These are phyloP conservation scores for Dichomitus squalens DNA, from an alignment of 1,284 basidiomycete species.

Conservation along the genomic window DNA sequence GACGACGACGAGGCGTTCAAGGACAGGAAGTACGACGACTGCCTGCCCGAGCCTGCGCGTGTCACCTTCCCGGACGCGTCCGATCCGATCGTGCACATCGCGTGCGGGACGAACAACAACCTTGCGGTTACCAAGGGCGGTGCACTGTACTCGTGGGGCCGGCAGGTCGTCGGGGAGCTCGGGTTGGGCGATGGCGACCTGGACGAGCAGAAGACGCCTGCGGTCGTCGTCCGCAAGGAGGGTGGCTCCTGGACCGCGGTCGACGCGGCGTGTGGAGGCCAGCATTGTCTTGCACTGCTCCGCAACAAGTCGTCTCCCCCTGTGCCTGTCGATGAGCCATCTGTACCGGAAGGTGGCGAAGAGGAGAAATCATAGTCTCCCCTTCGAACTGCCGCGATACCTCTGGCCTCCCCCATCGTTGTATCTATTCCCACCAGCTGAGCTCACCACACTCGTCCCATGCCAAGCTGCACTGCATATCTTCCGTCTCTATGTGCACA, in stretches of 20 bases:
- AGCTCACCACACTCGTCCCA: conserved; percentile 3
- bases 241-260: conserved; percentile 68
- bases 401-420: conserved; percentile 7
- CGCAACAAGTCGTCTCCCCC: conserved; percentile 38
- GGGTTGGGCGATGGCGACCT: conserved; percentile 43
- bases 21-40: conserved; percentile 52
- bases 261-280: conserved; percentile 67
- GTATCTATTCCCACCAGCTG: conserved; percentile 13
- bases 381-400: conserved; percentile 10
- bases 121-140: conserved; percentile 81
- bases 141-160: conserved; percentile 86
- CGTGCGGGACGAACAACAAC: conserved; percentile 81
- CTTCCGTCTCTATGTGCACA: conserved; percentile 1
- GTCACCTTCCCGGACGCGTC: conserved; percentile 70
- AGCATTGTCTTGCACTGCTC: conserved; percentile 71
- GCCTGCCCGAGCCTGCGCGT: conserved; percentile 62
- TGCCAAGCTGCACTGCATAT: background rate
- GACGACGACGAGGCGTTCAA: conserved; percentile 60
- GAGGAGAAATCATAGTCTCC: conserved; percentile 1
- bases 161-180: conserved; percentile 74
- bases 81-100: conserved; percentile 76
- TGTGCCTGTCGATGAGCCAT: conserved; percentile 11
- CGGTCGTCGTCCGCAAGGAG: conserved; percentile 65
- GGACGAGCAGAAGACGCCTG: conserved; percentile 59
- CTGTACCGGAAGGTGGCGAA: background rate